phyloP scores from a whole-genome alignment of 495 filamentous ascomycete genomes.

The Neurospora pannonica region DNA sequence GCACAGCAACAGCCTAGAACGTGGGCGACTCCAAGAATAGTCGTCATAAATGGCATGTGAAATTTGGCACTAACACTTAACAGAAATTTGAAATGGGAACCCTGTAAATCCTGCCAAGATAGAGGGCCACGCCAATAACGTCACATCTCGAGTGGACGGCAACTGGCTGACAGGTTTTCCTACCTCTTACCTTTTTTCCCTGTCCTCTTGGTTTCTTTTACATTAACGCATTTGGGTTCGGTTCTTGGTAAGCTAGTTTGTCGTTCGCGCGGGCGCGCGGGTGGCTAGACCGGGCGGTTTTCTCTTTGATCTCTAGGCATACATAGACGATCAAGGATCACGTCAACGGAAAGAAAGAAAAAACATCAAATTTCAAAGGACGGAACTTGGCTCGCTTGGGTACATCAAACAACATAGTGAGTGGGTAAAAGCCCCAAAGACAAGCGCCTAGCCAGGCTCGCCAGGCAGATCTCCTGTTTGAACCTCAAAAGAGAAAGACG shows the following conservation, averaged over 20 bases:
- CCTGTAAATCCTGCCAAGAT: neutral
- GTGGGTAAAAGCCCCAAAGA: no score
- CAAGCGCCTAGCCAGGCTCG: neutral
- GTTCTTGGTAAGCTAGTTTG: neutral
- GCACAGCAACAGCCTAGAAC: neutral
- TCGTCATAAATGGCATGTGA: neutral
- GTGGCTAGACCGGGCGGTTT: neutral
- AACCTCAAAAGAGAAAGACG: neutral
- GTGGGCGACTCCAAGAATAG: neutral
- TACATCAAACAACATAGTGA: no score
- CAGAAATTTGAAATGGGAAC: neutral
- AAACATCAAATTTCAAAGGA: no score
- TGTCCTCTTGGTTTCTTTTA: neutral
- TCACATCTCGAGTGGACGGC: neutral
- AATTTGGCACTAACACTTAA: neutral
- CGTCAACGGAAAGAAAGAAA: neutral
- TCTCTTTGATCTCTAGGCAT: neutral
- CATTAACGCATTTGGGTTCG: neutral
- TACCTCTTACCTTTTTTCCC: neutral
- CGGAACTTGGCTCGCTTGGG: no score
- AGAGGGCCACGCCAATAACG: neutral
- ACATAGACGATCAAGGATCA: neutral
- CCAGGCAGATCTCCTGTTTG: neutral
- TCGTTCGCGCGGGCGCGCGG: neutral
- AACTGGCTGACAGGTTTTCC: neutral